A percentile compares a stretch with the other conserved stretches of the same genome.
Conservation (phyloP, 164 flowering plant species). For the Vitis vinifera region ASM3070453v1 NC_081816.1:22194501-22195000, state of each 20-base stretch:
- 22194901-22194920: constrained; percentile 71
- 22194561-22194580: no score
- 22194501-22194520: no score
- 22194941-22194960: background rate
- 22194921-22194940: constrained; percentile 42
- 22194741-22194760: background rate
- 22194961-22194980: constrained; percentile 5
- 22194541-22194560: no score
- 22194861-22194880: constrained; percentile 58
- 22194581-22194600: no score
- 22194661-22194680: no score
- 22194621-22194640: no score
- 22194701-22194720: background rate
- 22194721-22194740: background rate
- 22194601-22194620: no score
- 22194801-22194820: constrained; percentile 65
- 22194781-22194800: constrained; percentile 58
- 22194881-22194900: constrained; percentile 58
- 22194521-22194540: no score
- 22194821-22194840: constrained; percentile 40
- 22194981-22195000: background rate
- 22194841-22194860: constrained; percentile 65
- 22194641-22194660: no score
- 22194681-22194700: background rate
- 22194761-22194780: background rate